These are phyloP conservation scores for rapeseed (Brassica napus) DNA, from an alignment of 345 rosid genomes.

Conservation along the genomic window DNA sequence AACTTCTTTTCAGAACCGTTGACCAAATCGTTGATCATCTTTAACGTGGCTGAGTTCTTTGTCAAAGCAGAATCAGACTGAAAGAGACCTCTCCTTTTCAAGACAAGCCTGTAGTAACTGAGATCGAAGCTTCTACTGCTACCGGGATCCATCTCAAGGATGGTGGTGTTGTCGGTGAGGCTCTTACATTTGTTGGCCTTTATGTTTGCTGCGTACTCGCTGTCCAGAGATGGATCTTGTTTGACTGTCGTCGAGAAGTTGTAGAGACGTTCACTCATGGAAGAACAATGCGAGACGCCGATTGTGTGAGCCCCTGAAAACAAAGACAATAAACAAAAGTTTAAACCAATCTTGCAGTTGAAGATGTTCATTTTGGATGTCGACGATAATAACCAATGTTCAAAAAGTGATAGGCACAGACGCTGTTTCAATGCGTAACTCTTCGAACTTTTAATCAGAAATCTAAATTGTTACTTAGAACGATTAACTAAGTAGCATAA, in stretches of 20 bases:
- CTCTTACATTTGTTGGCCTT: slow-evolving; percentile 70
- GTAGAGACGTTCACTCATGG: slow-evolving; percentile 62
- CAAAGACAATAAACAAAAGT: background rate
- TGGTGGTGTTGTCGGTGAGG: slow-evolving; percentile 57
- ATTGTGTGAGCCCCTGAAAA: slow-evolving; percentile 81
- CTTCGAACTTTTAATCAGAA: background rate
- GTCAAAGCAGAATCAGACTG: slow-evolving; percentile 75
- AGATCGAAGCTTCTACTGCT: slow-evolving; percentile 73
- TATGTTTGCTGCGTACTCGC: slow-evolving; percentile 64
- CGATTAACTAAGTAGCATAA: background rate
- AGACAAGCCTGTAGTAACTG: slow-evolving; percentile 54
- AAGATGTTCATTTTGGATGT: background rate
- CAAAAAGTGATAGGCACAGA: background rate
- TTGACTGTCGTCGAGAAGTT: slow-evolving; percentile 65
- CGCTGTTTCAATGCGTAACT: background rate
- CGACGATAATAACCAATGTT: background rate
- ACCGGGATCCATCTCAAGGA: slow-evolving; percentile 82
- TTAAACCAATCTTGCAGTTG: background rate
- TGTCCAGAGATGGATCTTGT: slow-evolving; percentile 68
- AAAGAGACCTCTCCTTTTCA: slow-evolving; percentile 72
- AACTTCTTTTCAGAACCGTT: slow-evolving; percentile 53
- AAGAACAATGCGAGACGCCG: slow-evolving; percentile 67
- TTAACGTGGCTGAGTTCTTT: slow-evolving; percentile 50
- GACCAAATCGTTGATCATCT: slow-evolving; percentile 49
- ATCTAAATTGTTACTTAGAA: background rate